Base-by-base conservation (phyloP, 1,284 basidiomycete genomes). In the Ustilago nuda region DNA sequence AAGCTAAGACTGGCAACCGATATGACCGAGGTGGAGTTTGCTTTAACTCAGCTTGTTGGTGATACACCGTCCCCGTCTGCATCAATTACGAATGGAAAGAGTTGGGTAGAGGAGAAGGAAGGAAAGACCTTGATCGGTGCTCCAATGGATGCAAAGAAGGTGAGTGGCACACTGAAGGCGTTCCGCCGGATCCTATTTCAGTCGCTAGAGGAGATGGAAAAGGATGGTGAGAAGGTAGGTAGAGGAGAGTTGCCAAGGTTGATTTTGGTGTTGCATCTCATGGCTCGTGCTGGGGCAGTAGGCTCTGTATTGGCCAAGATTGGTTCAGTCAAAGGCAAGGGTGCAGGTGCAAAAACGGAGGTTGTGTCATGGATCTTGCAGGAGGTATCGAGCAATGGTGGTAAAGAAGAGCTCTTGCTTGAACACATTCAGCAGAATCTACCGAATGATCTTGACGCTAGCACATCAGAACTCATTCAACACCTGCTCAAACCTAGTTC, bases 21-120 rank as follows among this genome's bases (percentile, higher is more conserved):
- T 85, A 95, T 97, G 94, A 93, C 95, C 0, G 93, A 95, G 85
- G 89, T 98, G 59, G 96, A 98, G 87, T 96, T 98, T 85, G 91
- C 92, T 7, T 56, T 86, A 13, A 72, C 75, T 12, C 83, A 85
- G 65, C 74, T 86, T 23, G 58, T 84, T 1, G 66, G 72, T 2
- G 61, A 59, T 43, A 19, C 17, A 17, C 35, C 30, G 13, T 8
- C 9, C 11, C 15, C 33, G 27, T 5, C 41, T 39, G 41, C 55
- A 45, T 45, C 5, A 15, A 32, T 19, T 13, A 5, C 3, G 9
- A 17, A 19, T 17, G 39, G 41, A 27, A 27, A 27, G 23, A 27
- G 23, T 3, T n/a, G 30, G 55, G 23, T 33, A 19, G 23, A 41
- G 8, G 41, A 12, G 4, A 35, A 61, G 27, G 50, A 43, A 3